phyloP scores from a whole-genome alignment of 192 early-diverging fungal species.

The Phlyctochytrium arcticum region DNA sequence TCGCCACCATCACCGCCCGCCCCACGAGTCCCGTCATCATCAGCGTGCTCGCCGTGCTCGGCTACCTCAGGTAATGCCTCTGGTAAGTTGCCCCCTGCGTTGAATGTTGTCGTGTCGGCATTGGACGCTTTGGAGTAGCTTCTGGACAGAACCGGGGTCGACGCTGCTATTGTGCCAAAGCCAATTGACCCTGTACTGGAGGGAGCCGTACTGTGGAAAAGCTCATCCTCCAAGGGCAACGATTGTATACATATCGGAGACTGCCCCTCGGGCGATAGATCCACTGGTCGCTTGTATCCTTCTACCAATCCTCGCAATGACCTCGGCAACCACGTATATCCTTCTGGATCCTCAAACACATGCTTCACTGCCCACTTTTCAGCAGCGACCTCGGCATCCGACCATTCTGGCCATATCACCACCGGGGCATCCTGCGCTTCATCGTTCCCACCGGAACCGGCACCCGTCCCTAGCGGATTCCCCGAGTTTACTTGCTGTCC shows the following conservation, averaged over 20 bases:
- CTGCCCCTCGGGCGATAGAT: conserved; percentile 34
- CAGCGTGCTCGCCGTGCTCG: neutral
- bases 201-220: conserved; percentile 22
- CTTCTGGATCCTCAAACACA: conserved; percentile 56
- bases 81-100: neutral
- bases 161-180: neutral
- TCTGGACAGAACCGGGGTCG: neutral
- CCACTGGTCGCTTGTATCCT: conserved; percentile 34
- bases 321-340: conserved; percentile 24
- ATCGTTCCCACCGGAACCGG: neutral
- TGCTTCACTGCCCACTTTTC: conserved; percentile 62
- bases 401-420: conserved; percentile 58
- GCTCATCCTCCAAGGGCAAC: conserved; percentile 26
- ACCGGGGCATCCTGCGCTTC: conserved; percentile 35
- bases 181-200: conserved; percentile 14
- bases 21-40: neutral
- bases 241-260: conserved; percentile 32
- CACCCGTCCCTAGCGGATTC: neutral
- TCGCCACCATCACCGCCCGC: neutral
- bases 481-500: conserved; percentile 9
- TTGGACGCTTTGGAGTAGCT: conserved; percentile 13
- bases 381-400: conserved; percentile 47
- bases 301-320: conserved; percentile 35
- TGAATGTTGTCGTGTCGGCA: neutral
- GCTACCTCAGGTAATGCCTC: neutral